Evolutionary conservation across 352 stramenopile species (phyloP).

Genomic region (Globisporangium splendens): DNA sequence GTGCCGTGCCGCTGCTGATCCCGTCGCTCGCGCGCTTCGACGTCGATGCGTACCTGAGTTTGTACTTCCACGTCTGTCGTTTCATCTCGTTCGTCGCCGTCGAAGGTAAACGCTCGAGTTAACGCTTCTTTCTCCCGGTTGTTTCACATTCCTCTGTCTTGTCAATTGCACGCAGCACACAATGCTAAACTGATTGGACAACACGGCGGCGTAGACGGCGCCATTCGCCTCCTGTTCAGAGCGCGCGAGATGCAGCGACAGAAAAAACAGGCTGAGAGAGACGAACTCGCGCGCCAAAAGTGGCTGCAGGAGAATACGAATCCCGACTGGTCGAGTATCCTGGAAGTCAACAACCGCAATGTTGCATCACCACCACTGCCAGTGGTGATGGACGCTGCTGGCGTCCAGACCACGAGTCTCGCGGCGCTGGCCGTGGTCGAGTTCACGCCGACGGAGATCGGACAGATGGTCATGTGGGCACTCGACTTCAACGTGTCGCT

Average conservation of each 20-base stretch:
- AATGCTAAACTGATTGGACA: slow-evolving; percentile 62
- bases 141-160: neutral
- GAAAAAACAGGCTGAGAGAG: slow-evolving; percentile 34
- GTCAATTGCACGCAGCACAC: slow-evolving; percentile 23
- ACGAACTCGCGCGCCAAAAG: slow-evolving; percentile 27
- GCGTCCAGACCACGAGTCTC: slow-evolving; percentile 26
- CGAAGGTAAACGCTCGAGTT: slow-evolving; percentile 23
- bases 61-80: slow-evolving; percentile 60
- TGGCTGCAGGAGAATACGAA: slow-evolving; percentile 20
- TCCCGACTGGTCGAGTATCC: slow-evolving; percentile 35
- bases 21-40: slow-evolving; percentile 47
- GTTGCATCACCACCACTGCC: slow-evolving; percentile 19
- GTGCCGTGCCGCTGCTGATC: slow-evolving; percentile 31
- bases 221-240: slow-evolving; percentile 55
- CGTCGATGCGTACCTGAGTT: slow-evolving; percentile 43
- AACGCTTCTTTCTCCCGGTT: neutral
- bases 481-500: slow-evolving; percentile 68
- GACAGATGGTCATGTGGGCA: slow-evolving; percentile 66
- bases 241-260: slow-evolving; percentile 54
- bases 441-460: slow-evolving; percentile 62
- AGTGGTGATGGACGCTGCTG: slow-evolving; percentile 18
- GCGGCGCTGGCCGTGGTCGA: slow-evolving; percentile 49
- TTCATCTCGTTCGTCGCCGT: slow-evolving; percentile 60
- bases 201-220: slow-evolving; percentile 52
- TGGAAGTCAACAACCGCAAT: slow-evolving; percentile 23